Percentiles rank a stretch among this genome's conserved stretches.
phyloP scores from a whole-genome alignment of 2,329 filamentous ascomycete species.

The Sarocladium strictum region DNA sequence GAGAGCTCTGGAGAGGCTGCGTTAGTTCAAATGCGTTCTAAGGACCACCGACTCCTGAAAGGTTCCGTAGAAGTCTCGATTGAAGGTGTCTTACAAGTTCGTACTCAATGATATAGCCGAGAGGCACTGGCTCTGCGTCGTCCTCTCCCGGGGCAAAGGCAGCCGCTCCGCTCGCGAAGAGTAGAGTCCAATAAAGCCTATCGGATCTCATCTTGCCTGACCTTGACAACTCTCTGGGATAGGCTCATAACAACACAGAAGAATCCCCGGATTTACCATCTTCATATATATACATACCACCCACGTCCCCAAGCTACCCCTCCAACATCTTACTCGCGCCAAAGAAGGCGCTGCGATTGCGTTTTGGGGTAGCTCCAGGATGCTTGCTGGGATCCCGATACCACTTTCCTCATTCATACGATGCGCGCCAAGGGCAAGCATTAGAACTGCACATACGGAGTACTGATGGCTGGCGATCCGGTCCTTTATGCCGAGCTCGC shows the following conservation, averaged over 20 bases:
- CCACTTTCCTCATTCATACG: not conserved
- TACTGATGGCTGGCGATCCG: not conserved
- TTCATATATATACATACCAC: not conserved
- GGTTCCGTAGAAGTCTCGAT: not conserved
- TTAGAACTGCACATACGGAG: too few relatives aligned
- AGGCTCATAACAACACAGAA: not conserved
- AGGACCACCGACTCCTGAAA: too few relatives aligned
- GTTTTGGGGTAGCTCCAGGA: not conserved
- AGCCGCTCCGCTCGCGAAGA: not conserved
- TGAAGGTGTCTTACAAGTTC: not conserved
- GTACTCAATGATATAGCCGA: constrained; percentile 1
- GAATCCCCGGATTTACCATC: too few relatives aligned
- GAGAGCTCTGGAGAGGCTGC: not conserved
- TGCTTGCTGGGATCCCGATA: not conserved
- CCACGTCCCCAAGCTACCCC: not conserved
- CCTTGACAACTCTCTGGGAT: not conserved
- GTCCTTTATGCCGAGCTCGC: not conserved
- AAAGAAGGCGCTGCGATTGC: not conserved
- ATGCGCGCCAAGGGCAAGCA: not conserved
- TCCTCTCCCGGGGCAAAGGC: not conserved
- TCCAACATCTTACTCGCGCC: not conserved
- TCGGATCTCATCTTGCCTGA: not conserved
- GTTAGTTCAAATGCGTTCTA: too few relatives aligned
- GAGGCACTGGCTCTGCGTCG: not conserved
- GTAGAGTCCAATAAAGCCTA: not conserved